These are phyloP conservation scores for Globisporangium emineosum DNA, from an alignment of 352 stramenopile species.

Conservation along the genomic window DNA sequence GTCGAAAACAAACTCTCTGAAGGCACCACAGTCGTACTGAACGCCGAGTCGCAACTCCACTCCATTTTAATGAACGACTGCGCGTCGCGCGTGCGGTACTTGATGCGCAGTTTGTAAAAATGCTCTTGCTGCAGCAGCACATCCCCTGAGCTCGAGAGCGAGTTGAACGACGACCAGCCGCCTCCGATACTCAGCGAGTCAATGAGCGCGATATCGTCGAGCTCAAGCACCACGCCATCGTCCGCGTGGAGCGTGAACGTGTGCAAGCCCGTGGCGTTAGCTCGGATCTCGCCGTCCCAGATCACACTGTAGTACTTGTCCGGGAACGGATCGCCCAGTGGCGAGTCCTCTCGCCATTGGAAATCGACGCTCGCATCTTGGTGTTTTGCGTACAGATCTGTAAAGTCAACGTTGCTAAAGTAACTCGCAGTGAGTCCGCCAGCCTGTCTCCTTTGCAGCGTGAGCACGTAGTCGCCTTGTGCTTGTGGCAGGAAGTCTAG, in stretches of 20 bases:
- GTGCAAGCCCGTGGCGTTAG: slow-evolving; percentile 52
- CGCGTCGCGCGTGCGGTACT: slow-evolving; percentile 80
- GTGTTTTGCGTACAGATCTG: slow-evolving; percentile 59
- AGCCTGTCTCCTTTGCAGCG: slow-evolving; percentile 63
- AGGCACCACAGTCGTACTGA: slow-evolving; percentile 17
- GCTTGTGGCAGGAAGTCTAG: slow-evolving; percentile 76
- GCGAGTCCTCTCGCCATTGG: slow-evolving; percentile 73
- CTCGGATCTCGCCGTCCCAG: slow-evolving; percentile 61
- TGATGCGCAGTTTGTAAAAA: slow-evolving; percentile 83
- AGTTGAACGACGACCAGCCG: slow-evolving; percentile 12
- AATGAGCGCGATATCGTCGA: slow-evolving; percentile 73
- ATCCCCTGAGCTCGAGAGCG: slow-evolving; percentile 8
- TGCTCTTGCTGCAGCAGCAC: slow-evolving; percentile 24
- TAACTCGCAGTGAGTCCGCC: slow-evolving; percentile 92
- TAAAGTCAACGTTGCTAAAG: slow-evolving; percentile 88
- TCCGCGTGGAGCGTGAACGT: slow-evolving; percentile 82
- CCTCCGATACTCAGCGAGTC: slow-evolving; percentile 32
- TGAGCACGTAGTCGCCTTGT: slow-evolving; percentile 80
- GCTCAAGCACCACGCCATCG: slow-evolving; percentile 65
- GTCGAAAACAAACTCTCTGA: slow-evolving; percentile 35
- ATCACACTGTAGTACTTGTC: slow-evolving; percentile 75
- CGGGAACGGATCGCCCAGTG: slow-evolving; percentile 60
- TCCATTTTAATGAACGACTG: slow-evolving; percentile 81
- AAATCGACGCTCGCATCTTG: slow-evolving; percentile 86
- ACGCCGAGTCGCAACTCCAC: slow-evolving; percentile 56